phyloP scores from a whole-genome alignment of 2,329 filamentous ascomycete genomes.

The Trichoderma sp. region DNA sequence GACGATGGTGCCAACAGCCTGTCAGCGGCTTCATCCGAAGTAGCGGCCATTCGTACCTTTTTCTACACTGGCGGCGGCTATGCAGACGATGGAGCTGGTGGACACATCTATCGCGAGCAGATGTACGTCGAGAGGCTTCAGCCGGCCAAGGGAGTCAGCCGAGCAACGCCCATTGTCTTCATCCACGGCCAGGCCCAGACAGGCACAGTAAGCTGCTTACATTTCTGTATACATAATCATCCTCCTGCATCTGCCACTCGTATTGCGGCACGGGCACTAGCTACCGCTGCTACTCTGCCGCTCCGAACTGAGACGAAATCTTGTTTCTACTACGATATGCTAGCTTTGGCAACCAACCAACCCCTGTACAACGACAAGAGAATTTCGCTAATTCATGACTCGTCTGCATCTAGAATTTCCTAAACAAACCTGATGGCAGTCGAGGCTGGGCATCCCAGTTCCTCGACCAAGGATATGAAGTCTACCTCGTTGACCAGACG shows the following conservation, averaged over 20 bases:
- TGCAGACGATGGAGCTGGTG: constrained; percentile 32
- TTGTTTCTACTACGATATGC: not conserved
- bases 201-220: constrained; percentile 37
- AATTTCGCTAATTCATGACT: not conserved
- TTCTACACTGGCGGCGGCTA: constrained; percentile 44
- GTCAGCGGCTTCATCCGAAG: constrained; percentile 14
- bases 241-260: not conserved
- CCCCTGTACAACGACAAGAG: not conserved
- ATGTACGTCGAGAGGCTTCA: constrained; percentile 56
- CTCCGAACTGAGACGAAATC: not conserved
- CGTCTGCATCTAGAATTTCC: constrained; percentile 41
- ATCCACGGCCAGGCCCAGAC: constrained; percentile 47
- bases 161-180: constrained; percentile 41
- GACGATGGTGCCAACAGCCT: not conserved
- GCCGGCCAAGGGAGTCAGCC: constrained; percentile 33
- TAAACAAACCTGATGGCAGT: constrained; percentile 35
- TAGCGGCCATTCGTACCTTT: constrained; percentile 30
- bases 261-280: not conserved
- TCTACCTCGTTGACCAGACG: constrained; percentile 51
- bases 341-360: not conserved
- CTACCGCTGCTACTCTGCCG: not conserved
- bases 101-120: constrained; percentile 43
- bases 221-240: not conserved
- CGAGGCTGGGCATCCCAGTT: constrained; percentile 52
- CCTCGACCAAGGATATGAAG: constrained; percentile 46